Conservation (phyloP, 208 protist genomes). For the Leptomonas pyrrhocoris region DNA sequence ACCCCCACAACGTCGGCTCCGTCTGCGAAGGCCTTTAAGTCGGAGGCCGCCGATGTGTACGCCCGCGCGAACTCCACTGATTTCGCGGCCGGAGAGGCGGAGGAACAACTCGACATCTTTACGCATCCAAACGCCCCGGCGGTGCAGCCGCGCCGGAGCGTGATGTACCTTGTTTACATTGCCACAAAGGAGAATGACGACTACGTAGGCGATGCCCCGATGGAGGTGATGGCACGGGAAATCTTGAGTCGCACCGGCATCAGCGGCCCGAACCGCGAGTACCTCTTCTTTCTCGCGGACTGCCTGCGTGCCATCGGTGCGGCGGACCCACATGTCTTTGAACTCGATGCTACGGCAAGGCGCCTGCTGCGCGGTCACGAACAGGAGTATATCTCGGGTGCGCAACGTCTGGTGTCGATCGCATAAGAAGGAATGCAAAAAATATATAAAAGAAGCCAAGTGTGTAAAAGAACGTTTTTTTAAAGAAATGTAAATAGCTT, state of each 20-base stretch:
- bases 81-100: conserved; percentile 13
- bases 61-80: conserved; percentile 20
- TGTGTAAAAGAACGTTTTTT: background rate
- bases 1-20: conserved; percentile 11
- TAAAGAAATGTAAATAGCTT: no score
- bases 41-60: conserved; percentile 3
- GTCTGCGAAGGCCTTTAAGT: conserved; percentile 21
- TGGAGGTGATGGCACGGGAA: conserved; percentile 66
- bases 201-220: conserved; percentile 63
- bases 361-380: conserved; percentile 37
- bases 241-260: conserved; percentile 53
- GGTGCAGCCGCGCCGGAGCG: conserved; percentile 35
- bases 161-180: conserved; percentile 72
- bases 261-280: conserved; percentile 81
- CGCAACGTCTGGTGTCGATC: conserved; percentile 10
- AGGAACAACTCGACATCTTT: conserved; percentile 27
- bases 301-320: conserved; percentile 58
- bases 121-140: conserved; percentile 31
- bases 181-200: conserved; percentile 66
- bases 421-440: background rate
- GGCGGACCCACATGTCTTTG: conserved; percentile 71
- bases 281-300: conserved; percentile 73
- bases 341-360: conserved; percentile 54
- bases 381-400: conserved; percentile 23
- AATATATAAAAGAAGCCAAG: conserved; percentile 3